A percentile compares a stretch with the other conserved stretches of the same genome.
Evolutionary conservation across 257 asterid genomes (phyloP).

Genomic region (Plantago elongata): DNA sequence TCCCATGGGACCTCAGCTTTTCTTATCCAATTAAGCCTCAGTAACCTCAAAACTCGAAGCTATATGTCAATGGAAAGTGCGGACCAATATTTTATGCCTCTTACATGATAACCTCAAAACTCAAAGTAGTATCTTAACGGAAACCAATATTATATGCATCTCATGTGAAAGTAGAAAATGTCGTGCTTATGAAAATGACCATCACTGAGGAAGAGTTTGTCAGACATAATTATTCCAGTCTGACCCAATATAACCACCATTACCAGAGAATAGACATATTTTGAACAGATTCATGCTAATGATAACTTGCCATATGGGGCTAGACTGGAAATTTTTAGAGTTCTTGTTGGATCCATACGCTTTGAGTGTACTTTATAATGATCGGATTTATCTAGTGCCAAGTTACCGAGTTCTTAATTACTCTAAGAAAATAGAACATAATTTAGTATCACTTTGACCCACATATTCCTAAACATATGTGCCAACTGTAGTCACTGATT

Average conservation of each 20-base stretch:
- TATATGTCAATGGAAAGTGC: too few species aligned
- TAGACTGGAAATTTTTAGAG: neutral
- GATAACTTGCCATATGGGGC: neutral
- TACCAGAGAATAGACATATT: slow-evolving; percentile 16
- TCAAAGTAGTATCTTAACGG: neutral
- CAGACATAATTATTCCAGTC: neutral
- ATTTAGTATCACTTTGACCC: too few species aligned
- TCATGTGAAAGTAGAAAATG: neutral
- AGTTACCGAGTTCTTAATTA: too few species aligned
- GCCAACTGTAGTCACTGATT: too few species aligned
- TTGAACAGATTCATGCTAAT: neutral
- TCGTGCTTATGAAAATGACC: neutral
- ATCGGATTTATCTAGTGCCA: too few species aligned
- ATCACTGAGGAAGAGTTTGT: slow-evolving; percentile 13
- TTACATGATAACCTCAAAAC: neutral
- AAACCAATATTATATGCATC: neutral
- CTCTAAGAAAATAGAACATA: too few species aligned
- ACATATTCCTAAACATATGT: neutral
- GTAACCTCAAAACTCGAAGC: too few species aligned
- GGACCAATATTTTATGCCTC: too few species aligned
- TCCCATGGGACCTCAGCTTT: too few species aligned
- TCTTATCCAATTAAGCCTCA: too few species aligned
- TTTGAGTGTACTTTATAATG: too few species aligned
- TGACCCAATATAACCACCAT: neutral
- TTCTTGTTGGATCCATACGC: neutral